phyloP scores from a whole-genome alignment of 2,329 filamentous ascomycete species.

The Ophiosphaerella narmari region DNA sequence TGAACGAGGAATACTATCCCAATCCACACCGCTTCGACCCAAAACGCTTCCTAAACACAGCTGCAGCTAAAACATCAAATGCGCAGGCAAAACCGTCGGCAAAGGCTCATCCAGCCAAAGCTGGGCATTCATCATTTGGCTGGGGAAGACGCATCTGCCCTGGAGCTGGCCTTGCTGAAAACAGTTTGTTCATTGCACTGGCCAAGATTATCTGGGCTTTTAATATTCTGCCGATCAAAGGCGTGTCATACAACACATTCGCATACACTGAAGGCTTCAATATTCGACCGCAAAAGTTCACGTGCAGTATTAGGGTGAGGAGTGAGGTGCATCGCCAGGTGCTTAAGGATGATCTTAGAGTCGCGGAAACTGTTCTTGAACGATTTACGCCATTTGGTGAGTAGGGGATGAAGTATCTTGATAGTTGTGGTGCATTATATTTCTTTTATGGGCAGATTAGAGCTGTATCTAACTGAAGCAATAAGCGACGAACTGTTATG shows the following conservation, averaged over 20 bases:
- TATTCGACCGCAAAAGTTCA: conserved; percentile 44
- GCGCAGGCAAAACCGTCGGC: conserved; percentile 16
- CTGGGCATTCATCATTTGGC: conserved; percentile 43
- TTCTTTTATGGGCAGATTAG: no score
- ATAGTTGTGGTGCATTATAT: not conserved
- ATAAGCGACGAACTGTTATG: conserved; percentile 28
- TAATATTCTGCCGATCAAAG: conserved; percentile 38
- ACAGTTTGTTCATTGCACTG: conserved; percentile 39
- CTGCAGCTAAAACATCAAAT: conserved; percentile 22
- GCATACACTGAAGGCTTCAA: conserved; percentile 50
- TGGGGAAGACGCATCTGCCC: conserved; percentile 43
- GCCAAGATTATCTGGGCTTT: conserved; percentile 44
- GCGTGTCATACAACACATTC: conserved; percentile 45
- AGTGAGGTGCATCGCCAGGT: conserved; percentile 37
- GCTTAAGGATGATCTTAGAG: conserved; percentile 33
- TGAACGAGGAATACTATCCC: conserved; percentile 48
- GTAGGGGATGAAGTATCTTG: conserved; percentile 6
- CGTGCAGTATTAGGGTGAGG: conserved; percentile 40
- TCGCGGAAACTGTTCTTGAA: conserved; percentile 39
- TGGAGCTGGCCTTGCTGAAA: conserved; percentile 36
- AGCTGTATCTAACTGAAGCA: conserved; percentile 13
- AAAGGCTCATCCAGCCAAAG: conserved; percentile 34
- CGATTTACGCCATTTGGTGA: conserved; percentile 43
- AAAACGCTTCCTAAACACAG: conserved; percentile 43
- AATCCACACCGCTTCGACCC: conserved; percentile 49